Evolutionary conservation across 129 eudicot species (phyloP).

Genomic region (Chrysanthemum makinoi): DNA sequence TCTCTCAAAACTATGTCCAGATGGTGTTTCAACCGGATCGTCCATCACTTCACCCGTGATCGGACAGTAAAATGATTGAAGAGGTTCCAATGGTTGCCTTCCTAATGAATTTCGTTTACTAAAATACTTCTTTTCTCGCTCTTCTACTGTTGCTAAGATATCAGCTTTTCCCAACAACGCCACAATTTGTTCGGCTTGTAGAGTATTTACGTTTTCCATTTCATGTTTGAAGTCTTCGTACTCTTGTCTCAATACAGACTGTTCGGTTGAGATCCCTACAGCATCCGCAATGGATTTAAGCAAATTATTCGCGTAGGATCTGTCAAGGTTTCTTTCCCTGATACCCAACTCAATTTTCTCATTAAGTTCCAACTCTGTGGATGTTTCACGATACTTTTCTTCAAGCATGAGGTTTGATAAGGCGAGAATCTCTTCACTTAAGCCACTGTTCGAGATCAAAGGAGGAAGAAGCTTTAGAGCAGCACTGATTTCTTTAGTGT

Average conservation of each 20-base stretch:
- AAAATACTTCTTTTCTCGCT: slow-evolving; percentile 45
- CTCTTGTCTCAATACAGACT: slow-evolving; percentile 34
- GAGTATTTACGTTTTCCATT: slow-evolving; percentile 30
- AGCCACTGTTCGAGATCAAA: slow-evolving; percentile 19
- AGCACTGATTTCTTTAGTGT: slow-evolving; percentile 27
- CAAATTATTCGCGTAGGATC: slow-evolving; percentile 36
- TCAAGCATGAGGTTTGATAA: slow-evolving; percentile 38
- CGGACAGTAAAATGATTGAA: slow-evolving; percentile 52
- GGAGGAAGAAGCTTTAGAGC: slow-evolving; percentile 29
- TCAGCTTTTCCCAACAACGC: slow-evolving; percentile 44
- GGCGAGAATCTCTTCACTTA: slow-evolving; percentile 26
- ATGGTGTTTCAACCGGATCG: slow-evolving; percentile 50
- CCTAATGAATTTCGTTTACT: slow-evolving; percentile 46
- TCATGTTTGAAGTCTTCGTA: slow-evolving; percentile 41
- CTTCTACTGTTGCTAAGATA: slow-evolving; percentile 31
- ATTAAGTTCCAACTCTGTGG: slow-evolving; percentile 34
- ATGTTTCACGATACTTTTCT: slow-evolving; percentile 25
- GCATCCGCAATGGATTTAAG: slow-evolving; percentile 34
- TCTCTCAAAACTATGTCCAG: slow-evolving; percentile 46
- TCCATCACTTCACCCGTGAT: slow-evolving; percentile 51
- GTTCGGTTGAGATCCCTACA: slow-evolving; percentile 38
- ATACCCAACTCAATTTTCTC: slow-evolving; percentile 41
- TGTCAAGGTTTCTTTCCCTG: slow-evolving; percentile 36
- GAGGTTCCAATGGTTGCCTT: slow-evolving; percentile 41
- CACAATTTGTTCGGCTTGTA: slow-evolving; percentile 41